Conservation (phyloP, 202 grass and related monocot species). For the Dendrocalamus latiflorus region DNA sequence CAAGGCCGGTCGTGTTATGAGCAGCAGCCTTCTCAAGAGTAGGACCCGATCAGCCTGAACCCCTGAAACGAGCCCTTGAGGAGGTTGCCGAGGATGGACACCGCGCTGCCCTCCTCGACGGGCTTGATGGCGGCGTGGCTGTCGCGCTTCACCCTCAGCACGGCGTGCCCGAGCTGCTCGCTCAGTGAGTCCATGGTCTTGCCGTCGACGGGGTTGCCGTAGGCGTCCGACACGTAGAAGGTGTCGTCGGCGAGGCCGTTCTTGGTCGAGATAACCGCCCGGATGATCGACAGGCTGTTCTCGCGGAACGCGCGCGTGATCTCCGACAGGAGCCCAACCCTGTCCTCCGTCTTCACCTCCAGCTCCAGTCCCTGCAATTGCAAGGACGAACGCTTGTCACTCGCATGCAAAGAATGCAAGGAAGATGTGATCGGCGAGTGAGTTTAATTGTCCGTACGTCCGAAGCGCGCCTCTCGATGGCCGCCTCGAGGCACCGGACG, state of each 20-base stretch:
- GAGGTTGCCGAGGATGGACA: constrained; percentile 15
- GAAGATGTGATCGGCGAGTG: neutral
- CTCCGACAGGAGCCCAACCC: constrained; percentile 37
- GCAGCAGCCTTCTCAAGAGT: neutral
- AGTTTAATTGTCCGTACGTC: constrained; percentile 13
- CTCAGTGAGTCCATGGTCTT: constrained; percentile 14
- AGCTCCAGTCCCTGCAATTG: constrained; percentile 43
- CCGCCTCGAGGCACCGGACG: constrained; percentile 36
- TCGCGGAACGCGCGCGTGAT: constrained; percentile 44
- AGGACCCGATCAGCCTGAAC: constrained; percentile 22
- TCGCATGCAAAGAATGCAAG: neutral
- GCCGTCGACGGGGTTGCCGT: constrained; percentile 39
- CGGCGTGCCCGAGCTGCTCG: constrained; percentile 26
- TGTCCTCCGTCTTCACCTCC: constrained; percentile 43
- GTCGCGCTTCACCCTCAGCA: constrained; percentile 32
- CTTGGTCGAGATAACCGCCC: constrained; percentile 36
- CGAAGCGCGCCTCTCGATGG: constrained; percentile 34
- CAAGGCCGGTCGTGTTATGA: neutral
- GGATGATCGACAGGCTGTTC: constrained; percentile 40
- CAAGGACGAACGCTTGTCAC: no score
- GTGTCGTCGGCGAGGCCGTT: constrained; percentile 32
- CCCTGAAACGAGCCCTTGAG: constrained; percentile 36
- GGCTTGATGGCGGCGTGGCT: neutral
- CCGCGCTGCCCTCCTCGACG: neutral
- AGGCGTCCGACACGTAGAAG: constrained; percentile 35